Base-by-base conservation (phyloP, 73 alveolate species). In the Chromera velia region DNA sequence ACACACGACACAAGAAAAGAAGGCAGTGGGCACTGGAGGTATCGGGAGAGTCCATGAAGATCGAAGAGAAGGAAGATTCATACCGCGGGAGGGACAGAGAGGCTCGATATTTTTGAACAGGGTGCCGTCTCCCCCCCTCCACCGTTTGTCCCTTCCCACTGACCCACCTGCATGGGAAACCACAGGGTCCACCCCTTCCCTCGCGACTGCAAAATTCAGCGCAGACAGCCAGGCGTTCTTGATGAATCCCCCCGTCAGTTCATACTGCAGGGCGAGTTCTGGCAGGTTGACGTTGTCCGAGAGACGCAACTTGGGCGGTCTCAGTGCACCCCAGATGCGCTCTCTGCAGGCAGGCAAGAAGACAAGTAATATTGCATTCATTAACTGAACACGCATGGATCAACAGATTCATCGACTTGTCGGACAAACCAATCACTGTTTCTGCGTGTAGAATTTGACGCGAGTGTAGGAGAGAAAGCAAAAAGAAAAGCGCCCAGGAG, bases 191-290 rank as follows among this genome's bases (percentile, higher is more conserved):
- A n/a, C n/a, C n/a, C n/a, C n/a, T n/a, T n/a, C n/a, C n/a, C n/a
- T n/a, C n/a, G n/a, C n/a, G n/a, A n/a, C n/a, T n/a, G n/a, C n/a
- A n/a, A n/a, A n/a, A n/a, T n/a, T n/a, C n/a, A n/a, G n/a, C n/a
- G n/a, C n/a, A n/a, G n/a, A n/a, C n/a, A n/a, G n/a, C n/a, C n/a
- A n/a, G n/a, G n/a, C n/a, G n/a, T n/a, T n/a, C n/a, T n/a, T n/a
- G n/a, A n/a, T n/a, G n/a, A 62, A 62, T 30, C 82, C 82, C 10
- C 82, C 82, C 0, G 82, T 64, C 48, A 75, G 71, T 68, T 75
- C 82, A 33, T 75, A 75, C 49, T 75, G 82, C 82, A 75, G 62
- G 28, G 82, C 82, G 32, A 75, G 48, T 9, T 74, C 74, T 0
- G 75, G 69, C 72, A 75, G 49, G 34, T 75, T 75, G 10, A 75